Percentiles rank a stretch among this genome's conserved stretches.
These are phyloP conservation scores for Neonectria sp. DNA, from an alignment of 2,329 filamentous ascomycete species.

Conservation along the genomic window DNA sequence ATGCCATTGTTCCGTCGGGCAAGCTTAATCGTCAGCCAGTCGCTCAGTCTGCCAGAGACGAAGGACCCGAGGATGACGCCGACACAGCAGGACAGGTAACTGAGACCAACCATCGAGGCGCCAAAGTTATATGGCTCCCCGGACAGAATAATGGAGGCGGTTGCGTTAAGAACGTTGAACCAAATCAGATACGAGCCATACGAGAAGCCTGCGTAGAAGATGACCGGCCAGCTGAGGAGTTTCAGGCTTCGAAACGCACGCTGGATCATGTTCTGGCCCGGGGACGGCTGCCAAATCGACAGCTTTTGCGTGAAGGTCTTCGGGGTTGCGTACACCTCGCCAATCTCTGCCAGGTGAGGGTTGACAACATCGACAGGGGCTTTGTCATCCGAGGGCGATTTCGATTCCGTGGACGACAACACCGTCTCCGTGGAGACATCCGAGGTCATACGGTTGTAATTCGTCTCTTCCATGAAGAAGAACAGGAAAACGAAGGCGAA, in stretches of 20 bases:
- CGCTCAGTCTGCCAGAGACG: slow-evolving; percentile 53
- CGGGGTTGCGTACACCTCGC: slow-evolving; percentile 27
- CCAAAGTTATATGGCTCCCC: slow-evolving; percentile 56
- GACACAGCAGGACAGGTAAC: slow-evolving; percentile 55
- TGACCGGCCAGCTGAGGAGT: slow-evolving; percentile 58
- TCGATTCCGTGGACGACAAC: neutral
- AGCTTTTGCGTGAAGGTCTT: slow-evolving; percentile 62
- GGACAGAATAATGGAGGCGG: slow-evolving; percentile 57
- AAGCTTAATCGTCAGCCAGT: slow-evolving; percentile 56
- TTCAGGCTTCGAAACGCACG: slow-evolving; percentile 55
- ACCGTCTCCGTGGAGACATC: neutral
- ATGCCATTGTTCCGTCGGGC: slow-evolving; percentile 59
- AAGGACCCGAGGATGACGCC: slow-evolving; percentile 51
- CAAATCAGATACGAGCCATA: slow-evolving; percentile 60
- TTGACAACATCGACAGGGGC: neutral
- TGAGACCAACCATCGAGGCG: slow-evolving; percentile 56
- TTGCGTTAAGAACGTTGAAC: slow-evolving; percentile 62
- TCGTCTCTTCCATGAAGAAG: slow-evolving; percentile 73
- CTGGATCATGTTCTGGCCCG: slow-evolving; percentile 51
- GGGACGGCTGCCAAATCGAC: slow-evolving; percentile 56
- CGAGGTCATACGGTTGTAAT: slow-evolving; percentile 58
- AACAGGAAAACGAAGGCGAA: slow-evolving; percentile 59
- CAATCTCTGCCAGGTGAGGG: neutral
- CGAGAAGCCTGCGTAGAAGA: slow-evolving; percentile 60
- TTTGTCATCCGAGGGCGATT: slow-evolving; percentile 26